These are phyloP conservation scores for Pelargonium fulgidum DNA, from an alignment of 441 rosid species.

Conservation along the genomic window DNA sequence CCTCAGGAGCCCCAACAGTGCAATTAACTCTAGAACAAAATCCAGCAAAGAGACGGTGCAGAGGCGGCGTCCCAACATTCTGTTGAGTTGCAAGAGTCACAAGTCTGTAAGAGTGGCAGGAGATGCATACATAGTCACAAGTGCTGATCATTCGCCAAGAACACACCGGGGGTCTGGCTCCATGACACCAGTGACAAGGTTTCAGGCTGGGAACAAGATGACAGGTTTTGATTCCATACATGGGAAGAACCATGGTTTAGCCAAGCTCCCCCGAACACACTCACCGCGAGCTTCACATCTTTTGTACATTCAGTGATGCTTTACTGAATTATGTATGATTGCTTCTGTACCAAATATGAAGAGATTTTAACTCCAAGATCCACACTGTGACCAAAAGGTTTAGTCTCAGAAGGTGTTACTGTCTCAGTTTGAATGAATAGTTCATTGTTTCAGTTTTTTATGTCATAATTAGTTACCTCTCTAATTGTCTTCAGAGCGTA, in stretches of 20 bases:
- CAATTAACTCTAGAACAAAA: conserved; percentile 17
- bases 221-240: conserved; percentile 27
- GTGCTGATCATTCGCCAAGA: conserved; percentile 16
- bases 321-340: neutral
- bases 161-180: conserved; percentile 24
- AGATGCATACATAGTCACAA: conserved; percentile 39
- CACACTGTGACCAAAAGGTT: too few relatives aligned
- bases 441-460: too few relatives aligned
- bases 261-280: conserved; percentile 31
- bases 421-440: too few relatives aligned
- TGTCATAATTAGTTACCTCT: too few relatives aligned
- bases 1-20: conserved; percentile 24
- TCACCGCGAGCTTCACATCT: conserved; percentile 31
- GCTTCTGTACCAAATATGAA: too few relatives aligned
- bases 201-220: conserved; percentile 37
- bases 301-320: conserved; percentile 33
- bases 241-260: conserved; percentile 18
- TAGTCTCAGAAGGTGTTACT: too few relatives aligned
- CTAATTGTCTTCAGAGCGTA: too few relatives aligned
- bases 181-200: conserved; percentile 29
- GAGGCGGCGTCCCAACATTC: conserved; percentile 37
- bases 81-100: conserved; percentile 64
- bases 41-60: conserved; percentile 26
- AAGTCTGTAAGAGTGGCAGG: conserved; percentile 57
- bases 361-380: too few relatives aligned